phyloP scores from a whole-genome alignment of 1,284 basidiomycete species.

The Neotropicomus parvogracilis region DNA sequence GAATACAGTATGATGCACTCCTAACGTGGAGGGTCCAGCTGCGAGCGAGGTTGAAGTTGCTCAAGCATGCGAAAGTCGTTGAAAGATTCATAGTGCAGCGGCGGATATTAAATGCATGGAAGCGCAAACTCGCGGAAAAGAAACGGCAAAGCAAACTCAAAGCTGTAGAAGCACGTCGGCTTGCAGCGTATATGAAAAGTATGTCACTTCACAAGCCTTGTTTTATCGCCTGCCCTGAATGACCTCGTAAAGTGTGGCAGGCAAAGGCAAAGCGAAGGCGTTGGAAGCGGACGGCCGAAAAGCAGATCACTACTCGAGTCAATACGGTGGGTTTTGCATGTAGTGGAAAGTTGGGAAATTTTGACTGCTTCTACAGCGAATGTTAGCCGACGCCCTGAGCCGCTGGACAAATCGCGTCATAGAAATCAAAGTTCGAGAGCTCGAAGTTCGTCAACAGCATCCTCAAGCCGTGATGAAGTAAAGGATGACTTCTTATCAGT shows the following conservation, averaged over 20 bases:
- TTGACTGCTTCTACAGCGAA: constrained; percentile 42
- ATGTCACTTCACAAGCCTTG: constrained; percentile 16
- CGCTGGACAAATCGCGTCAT: constrained; percentile 72
- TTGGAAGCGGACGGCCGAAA: constrained; percentile 29
- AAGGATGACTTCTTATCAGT: constrained; percentile 17
- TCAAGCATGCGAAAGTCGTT: constrained; percentile 57
- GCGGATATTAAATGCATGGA: constrained; percentile 53
- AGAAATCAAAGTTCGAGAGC: constrained; percentile 65
- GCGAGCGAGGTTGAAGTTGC: constrained; percentile 46
- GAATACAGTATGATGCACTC: constrained; percentile 46
- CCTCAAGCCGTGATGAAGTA: constrained; percentile 49
- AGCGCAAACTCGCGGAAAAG: constrained; percentile 45
- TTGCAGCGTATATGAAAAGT: constrained; percentile 48
- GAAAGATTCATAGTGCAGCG: constrained; percentile 53
- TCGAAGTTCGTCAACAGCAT: constrained; percentile 54
- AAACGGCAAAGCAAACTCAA: constrained; percentile 46
- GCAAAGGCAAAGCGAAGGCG: constrained; percentile 30
- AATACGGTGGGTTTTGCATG: constrained; percentile 17
- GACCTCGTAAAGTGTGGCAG: constrained; percentile 45
- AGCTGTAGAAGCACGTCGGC: constrained; percentile 39
- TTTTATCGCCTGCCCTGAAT: constrained; percentile 15
- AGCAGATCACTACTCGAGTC: constrained; percentile 21
- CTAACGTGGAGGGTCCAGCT: constrained; percentile 58
- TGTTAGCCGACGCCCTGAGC: constrained; percentile 44
- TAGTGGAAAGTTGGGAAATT: not conserved